phyloP scores from a whole-genome alignment of 345 rosid species.

The Salix arbutifolia region DNA sequence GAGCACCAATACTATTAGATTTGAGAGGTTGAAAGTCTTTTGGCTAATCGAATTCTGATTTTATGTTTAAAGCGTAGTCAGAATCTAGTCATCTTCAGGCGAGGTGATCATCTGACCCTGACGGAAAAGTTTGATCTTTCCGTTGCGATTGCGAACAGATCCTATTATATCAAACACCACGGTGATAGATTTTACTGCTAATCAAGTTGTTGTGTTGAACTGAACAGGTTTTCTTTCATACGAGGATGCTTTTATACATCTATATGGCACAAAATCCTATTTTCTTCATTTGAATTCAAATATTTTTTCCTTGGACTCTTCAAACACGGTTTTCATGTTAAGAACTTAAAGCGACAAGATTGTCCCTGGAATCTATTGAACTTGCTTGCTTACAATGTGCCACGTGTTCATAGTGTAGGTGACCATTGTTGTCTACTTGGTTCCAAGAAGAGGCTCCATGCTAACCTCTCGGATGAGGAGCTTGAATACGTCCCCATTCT shows the following conservation, averaged over 20 bases:
- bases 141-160: background rate
- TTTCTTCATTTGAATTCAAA: background rate
- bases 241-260: too few relatives aligned
- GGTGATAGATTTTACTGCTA: background rate
- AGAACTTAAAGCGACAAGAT: too few relatives aligned
- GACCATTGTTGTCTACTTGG: constrained; percentile 59
- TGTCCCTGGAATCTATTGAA: too few relatives aligned
- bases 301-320: too few relatives aligned
- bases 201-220: background rate
- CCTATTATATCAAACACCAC: too few relatives aligned
- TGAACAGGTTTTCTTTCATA: background rate
- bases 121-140: background rate
- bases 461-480: constrained; percentile 55
- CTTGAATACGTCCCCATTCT: constrained; percentile 54
- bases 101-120: background rate
- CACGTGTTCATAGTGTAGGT: constrained; percentile 29
- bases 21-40: too few relatives aligned
- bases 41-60: background rate
- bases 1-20: too few relatives aligned
- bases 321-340: background rate
- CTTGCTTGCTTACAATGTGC: background rate
- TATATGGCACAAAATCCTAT: background rate
- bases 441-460: constrained; percentile 55
- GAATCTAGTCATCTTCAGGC: background rate
- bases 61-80: background rate